Evolutionary conservation across 2,329 filamentous ascomycete species (phyloP), one percentile per base, ranked within the genome.

Genomic region (Fusarium sororula): DNA sequence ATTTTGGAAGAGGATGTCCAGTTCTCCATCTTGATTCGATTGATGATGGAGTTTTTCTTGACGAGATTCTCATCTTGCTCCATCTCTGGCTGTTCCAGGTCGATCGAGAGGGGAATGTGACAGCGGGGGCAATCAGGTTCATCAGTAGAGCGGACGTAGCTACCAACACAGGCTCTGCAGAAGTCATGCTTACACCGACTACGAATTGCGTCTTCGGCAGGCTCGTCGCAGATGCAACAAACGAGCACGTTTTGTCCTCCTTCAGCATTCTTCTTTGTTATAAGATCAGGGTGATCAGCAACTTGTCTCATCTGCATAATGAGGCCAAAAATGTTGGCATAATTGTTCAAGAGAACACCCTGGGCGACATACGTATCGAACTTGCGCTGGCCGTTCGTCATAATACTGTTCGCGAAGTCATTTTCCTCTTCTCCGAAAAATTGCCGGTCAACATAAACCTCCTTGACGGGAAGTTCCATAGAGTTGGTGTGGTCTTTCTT

Each of bases 301-400:
- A 98, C 94, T 84, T 99, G 96, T 63, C 96, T 93, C 96, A 99
- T 98, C 82, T 98, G 95, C 94, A 98, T 98, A 80, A 99, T 98
- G 63, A 99, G 88, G 80, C 95, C 96, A 79, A 99, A 99, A 74
- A 99, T 98, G 81, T 99, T 99, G 85, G 96, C 96, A 77, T 98
- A 98, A 81, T 98, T 98, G 86, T 98, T 95, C 70, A 99, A 89
- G 83, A 99, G 90, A 26, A 98, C 96, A 85, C 95, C 95, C 73
- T 95, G 94, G 24, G 94, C 93, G 42, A 98, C 96, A 75, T 98
- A 99, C 0, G 95, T 98, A 79, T 98, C 94, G 75, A 98, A 99
- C 77, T 95, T 92, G 70, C 96, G 92, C 66, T 92, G 90, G 13
- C 94, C 93, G 80, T 94, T 97, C 22, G 91, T 94, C 94, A 98